A percentile compares a stretch with the other conserved stretches of the same genome.
Conservation (phyloP, 1,139 yeast species). For the Zhuliangozyma blackwelliae region DNA sequence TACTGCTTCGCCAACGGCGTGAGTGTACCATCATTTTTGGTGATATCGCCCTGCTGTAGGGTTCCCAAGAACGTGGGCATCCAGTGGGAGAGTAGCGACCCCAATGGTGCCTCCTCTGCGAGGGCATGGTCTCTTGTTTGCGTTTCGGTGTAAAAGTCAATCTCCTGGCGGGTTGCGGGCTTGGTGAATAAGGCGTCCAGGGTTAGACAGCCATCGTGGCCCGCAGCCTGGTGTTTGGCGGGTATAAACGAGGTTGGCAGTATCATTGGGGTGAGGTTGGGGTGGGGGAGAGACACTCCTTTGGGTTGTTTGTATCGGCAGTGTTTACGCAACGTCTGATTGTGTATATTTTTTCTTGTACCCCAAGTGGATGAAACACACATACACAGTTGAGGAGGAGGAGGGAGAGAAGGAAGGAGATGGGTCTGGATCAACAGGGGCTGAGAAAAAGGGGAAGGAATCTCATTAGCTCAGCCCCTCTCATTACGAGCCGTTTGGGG, state of each 20-base stretch:
- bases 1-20: conserved; percentile 17
- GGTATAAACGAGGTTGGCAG: conserved; percentile 9
- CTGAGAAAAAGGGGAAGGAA: too few species aligned
- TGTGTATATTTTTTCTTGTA: too few species aligned
- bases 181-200: conserved; percentile 59
- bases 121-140: conserved; percentile 11
- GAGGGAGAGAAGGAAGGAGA: too few species aligned
- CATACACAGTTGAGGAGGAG: too few species aligned
- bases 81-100: conserved; percentile 51
- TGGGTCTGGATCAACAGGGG: too few species aligned
- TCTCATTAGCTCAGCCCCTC: too few species aligned
- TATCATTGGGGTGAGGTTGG: too few species aligned
- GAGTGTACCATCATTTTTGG: not conserved
- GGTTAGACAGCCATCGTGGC: conserved; percentile 78
- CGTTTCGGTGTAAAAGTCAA: conserved; percentile 58
- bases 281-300: too few species aligned
- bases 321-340: too few species aligned
- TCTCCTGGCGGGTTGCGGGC: conserved; percentile 58
- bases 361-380: too few species aligned
- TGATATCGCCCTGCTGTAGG: conserved; percentile 26
- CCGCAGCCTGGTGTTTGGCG: conserved; percentile 66
- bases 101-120: conserved; percentile 13
- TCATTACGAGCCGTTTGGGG: too few species aligned
- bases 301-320: too few species aligned
- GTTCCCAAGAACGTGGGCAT: conserved; percentile 40